Base-by-base conservation (phyloP, 2,329 filamentous ascomycete species). In the Colletotrichum magnum region DNA sequence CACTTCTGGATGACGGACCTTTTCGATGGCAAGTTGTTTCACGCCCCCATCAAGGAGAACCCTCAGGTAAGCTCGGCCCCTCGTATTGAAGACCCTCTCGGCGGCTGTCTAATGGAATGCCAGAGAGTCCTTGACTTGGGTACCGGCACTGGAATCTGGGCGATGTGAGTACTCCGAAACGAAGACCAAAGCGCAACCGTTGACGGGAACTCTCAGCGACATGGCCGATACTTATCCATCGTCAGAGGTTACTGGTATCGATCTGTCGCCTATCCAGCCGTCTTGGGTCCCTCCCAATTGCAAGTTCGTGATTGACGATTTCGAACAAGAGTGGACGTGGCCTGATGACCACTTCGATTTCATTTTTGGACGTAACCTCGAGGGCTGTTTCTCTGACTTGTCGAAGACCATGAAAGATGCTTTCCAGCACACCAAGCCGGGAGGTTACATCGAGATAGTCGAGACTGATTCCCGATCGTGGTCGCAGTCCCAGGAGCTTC, bases 341-440 rank as follows among this genome's bases (percentile, higher is more conserved):
- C 53, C 47, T 1, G 1, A 9, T 6, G 24, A 59, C 60, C 78
- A 83, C 51, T 88, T 89, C 74, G 89, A 91, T 77, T 89, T 86
- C 72, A 85, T 92, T 62, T 89, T 91, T 75, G 86, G 86, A 9
- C 85, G 87, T 13, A 79, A 89, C 73, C 84, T 92, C 77, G 82
- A 83, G 2, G 90, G 89, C 18, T 84, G 85, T 53, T 86, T 91
- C 71, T 77, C 81, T 2, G 85, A 89, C 71, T 92, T 89, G 79
- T 80, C 82, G 12, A 78, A 83, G 16, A 78, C 92, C 7, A 84
- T 91, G 70, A 77, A 77, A 15, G 86, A 88, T 68, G 77, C 84
- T 1, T 87, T 79, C 71, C 78, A 79, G 63, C 85, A 88, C 68
- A 77, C 89, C n/a, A 86, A 85, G 70, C 77, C 77, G 1, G 76